Percentiles rank a stretch among this genome's conserved stretches.
Conservation (phyloP, 495 filamentous ascomycete species). For the Aspergillus leporis region DNA sequence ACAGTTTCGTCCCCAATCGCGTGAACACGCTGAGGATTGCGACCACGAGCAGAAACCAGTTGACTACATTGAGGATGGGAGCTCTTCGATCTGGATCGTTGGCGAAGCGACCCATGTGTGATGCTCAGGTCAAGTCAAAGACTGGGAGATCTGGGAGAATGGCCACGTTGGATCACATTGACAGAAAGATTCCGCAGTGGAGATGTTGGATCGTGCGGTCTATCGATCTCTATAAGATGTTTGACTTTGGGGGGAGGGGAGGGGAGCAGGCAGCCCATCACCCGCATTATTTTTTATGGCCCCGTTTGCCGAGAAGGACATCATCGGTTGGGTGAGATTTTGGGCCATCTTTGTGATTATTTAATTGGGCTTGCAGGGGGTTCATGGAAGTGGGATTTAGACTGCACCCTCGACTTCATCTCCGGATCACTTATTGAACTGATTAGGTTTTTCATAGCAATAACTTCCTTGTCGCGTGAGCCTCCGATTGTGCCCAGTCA, state of each 20-base stretch:
- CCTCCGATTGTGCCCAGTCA: not conserved
- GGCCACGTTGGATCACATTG: not conserved
- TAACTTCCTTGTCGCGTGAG: not conserved
- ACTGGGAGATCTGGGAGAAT: not conserved
- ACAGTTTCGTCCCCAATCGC: slow-evolving; percentile 30
- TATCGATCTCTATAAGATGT: not conserved
- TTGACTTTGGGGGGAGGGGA: not conserved
- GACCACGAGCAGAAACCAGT: slow-evolving; percentile 26
- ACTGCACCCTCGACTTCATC: no score
- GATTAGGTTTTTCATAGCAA: no score
- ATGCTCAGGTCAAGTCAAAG: not conserved
- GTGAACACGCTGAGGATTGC: slow-evolving; percentile 26
- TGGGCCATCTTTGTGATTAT: not conserved
- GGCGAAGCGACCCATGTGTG: slow-evolving; percentile 19
- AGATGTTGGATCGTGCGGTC: not conserved
- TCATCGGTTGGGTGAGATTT: not conserved
- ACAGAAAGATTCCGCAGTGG: not conserved
- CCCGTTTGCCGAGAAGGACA: slow-evolving; percentile 1
- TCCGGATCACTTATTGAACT: no score
- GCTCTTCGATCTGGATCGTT: slow-evolving; percentile 21
- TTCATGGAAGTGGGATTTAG: not conserved
- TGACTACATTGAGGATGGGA: slow-evolving; percentile 30
- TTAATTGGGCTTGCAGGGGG: not conserved
- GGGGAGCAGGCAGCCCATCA: not conserved
- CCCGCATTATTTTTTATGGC: not conserved